phyloP scores from a whole-genome alignment of 495 filamentous ascomycete genomes.

The Elaphomyces granulatus region DNA sequence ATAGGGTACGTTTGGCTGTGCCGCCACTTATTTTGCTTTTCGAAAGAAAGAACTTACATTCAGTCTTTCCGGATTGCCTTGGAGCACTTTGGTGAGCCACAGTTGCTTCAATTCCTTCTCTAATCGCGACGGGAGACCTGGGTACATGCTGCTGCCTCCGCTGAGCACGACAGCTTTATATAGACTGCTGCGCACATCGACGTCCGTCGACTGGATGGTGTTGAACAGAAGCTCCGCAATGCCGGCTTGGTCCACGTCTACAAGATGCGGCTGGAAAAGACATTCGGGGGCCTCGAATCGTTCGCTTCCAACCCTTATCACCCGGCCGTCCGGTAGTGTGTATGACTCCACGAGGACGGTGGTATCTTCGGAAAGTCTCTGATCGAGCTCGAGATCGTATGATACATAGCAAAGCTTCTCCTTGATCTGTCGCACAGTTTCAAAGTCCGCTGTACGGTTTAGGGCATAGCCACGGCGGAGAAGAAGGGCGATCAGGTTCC shows the following conservation, averaged over 20 bases:
- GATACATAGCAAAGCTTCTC: conserved; percentile 99
- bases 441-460: conserved; percentile 97
- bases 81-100: conserved; percentile 85
- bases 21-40: no score
- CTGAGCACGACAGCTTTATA: conserved; percentile 97
- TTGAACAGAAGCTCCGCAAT: conserved; percentile 97
- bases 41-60: conserved; percentile 38
- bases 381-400: conserved; percentile 93
- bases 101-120: conserved; percentile 99
- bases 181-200: conserved; percentile 81
- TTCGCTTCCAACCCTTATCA: conserved; percentile 90
- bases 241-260: conserved; percentile 93
- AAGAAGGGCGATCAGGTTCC: conserved; percentile 90
- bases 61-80: conserved; percentile 79
- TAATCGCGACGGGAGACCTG: conserved; percentile 79
- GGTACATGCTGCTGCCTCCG: conserved; percentile 97
- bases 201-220: conserved; percentile 89
- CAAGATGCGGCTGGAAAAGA: conserved; percentile 95
- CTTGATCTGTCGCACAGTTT: conserved; percentile 98
- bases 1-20: background rate
- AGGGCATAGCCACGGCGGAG: conserved; percentile 91
- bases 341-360: conserved; percentile 96
- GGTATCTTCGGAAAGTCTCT: conserved; percentile 91
- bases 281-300: conserved; percentile 97
- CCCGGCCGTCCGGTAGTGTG: conserved; percentile 88